Percentiles rank a stretch among this genome's conserved stretches.
Evolutionary conservation across 352 stramenopile species (phyloP).

Genomic region (Phytophthora rubi): DNA sequence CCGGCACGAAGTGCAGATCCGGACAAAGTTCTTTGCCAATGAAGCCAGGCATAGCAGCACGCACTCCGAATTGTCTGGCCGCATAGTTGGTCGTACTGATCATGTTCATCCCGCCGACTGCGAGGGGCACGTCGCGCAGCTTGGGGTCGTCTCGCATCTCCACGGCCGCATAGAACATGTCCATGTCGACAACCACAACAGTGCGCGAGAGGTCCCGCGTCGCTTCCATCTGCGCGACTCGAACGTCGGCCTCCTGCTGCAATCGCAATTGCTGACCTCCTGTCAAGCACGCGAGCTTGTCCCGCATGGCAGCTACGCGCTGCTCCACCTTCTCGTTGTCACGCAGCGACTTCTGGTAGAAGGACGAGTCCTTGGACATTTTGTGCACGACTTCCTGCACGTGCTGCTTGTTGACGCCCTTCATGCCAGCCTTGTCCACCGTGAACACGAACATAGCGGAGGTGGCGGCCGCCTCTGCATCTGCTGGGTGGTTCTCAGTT

Average conservation of each 20-base stretch:
- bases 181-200: constrained; percentile 95
- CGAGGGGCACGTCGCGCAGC: constrained; percentile 89
- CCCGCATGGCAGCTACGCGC: constrained; percentile 78
- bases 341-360: constrained; percentile 92
- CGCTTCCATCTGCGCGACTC: constrained; percentile 61
- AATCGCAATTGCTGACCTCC: constrained; percentile 35
- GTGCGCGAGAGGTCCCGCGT: constrained; percentile 66
- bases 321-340: constrained; percentile 90
- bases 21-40: constrained; percentile 96
- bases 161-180: constrained; percentile 98
- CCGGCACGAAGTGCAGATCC: constrained; percentile 92
- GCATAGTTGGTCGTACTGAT: constrained; percentile 97
- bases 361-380: constrained; percentile 94
- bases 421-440: constrained; percentile 89
- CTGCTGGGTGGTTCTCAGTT: neutral
- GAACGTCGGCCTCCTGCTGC: constrained; percentile 48
- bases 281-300: constrained; percentile 67
- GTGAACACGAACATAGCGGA: constrained; percentile 86
- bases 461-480: constrained; percentile 16
- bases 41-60: constrained; percentile 96
- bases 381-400: constrained; percentile 95
- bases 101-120: constrained; percentile 93
- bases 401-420: constrained; percentile 85
- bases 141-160: constrained; percentile 94
- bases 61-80: constrained; percentile 94